Conservation (phyloP, 495 filamentous ascomycete species). For the Poronia punctata region DNA sequence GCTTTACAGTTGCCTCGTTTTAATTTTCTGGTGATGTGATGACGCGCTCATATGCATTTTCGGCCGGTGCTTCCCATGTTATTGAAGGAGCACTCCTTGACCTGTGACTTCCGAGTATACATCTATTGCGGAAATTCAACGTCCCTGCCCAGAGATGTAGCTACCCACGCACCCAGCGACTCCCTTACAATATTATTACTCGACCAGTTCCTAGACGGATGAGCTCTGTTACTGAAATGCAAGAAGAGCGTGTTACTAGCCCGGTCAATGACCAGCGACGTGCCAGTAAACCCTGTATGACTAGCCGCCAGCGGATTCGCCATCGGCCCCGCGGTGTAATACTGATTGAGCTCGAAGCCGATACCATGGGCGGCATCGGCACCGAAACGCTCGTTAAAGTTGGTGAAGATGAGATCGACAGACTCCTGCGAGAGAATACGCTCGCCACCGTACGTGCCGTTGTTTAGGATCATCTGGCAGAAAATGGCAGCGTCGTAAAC, state of each 20-base stretch:
- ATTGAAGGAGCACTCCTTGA: no score
- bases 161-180: conserved; percentile 23
- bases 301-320: conserved; percentile 18
- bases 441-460: conserved; percentile 18
- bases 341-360: conserved; percentile 25
- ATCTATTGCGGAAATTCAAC: conserved; percentile 11
- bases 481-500: conserved; percentile 17
- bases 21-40: no score
- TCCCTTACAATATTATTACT: conserved; percentile 24
- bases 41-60: no score
- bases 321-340: conserved; percentile 23
- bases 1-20: no score
- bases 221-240: conserved; percentile 19
- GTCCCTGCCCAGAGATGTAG: conserved; percentile 17
- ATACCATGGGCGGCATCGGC: conserved; percentile 16
- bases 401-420: conserved; percentile 23
- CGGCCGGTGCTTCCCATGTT: no score
- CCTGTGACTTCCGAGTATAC: no score
- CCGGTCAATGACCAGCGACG: conserved; percentile 19
- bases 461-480: conserved; percentile 29
- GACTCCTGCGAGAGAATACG: conserved; percentile 17
- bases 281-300: conserved; percentile 25
- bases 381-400: conserved; percentile 22
- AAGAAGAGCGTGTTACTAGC: conserved; percentile 19
- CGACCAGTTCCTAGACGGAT: conserved; percentile 22